Base-by-base conservation (phyloP, 257 asterid genomes). In the Nicotiana sylvestris region DNA sequence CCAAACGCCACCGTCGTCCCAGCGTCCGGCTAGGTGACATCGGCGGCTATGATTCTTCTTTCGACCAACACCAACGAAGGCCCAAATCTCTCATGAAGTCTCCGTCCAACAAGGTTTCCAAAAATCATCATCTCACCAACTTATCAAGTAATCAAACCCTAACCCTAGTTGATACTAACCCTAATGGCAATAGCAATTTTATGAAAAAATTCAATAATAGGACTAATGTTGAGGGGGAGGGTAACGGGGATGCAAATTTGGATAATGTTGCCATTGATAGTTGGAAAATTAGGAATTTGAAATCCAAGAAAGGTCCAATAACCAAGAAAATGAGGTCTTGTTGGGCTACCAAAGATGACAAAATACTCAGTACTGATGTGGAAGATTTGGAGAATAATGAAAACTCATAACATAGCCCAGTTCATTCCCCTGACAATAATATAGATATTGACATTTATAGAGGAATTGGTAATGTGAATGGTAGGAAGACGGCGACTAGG, bases 1-100 rank as follows among this genome's bases (percentile, higher is more conserved):
- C 82, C 3, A 84, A 84, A 53, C 81, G 87, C 35, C 82, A 81
- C 57, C 82, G 87, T 32, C 81, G 85, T 4, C 87, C 87, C 13
- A 84, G 85, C 64, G 85, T 84, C 65, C 69, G 85, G 15, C 35
- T 84, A 55, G 85, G 82, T 6, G 87, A 81, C 78, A 32, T 80
- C 64, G 85, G 82, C 12, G 86, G 65, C 6, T 72, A 80, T 0
- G 17, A 43, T 62, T 39, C 76, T 66, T 80, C 46, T 13, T 60
- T 57, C 8, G 74, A 78, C 15, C 82, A 78, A 15, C 74, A 78
- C 57, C 82, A 61, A 4, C 74, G 46, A 25, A 79, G 35, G 33
- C 5, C 30, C 60, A 66, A 49, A 62, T 18, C 64, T 56, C 80
- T 37, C 25, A 64, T 51, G 78, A 83, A 64, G 70, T 39, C 16